Base-by-base conservation (phyloP, 2,329 filamentous ascomycete species). In the Onygena corvina region DNA sequence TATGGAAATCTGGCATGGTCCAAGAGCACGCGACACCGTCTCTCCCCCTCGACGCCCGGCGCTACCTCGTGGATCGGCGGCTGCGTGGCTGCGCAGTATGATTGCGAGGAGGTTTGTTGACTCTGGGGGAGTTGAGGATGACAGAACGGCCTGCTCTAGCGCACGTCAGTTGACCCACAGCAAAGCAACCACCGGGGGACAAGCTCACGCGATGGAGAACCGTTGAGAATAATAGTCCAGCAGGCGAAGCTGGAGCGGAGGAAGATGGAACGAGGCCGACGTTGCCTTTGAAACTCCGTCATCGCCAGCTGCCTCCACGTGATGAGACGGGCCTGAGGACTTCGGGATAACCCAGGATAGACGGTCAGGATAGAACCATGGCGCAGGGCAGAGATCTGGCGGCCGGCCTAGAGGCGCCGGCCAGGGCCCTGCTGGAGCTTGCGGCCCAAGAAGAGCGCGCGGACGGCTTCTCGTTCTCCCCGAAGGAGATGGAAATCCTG, bases 401-500 rank as follows among this genome's bases (percentile, higher is more conserved):
- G 50, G 57, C 63, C 59, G 60, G 63, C 54, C 58, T 66, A 52
- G 59, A 61, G 48, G 47, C 57, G 45, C 33, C 52, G 52, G 66
- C 69, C 58, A 54, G 58, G 40, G 60, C 59, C 34, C 60, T 70
- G 48, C 53, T 66, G 47, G 63, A 68, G 51, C 60, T 74, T 49
- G 64, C 54, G 1, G 25, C 71, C 7, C 42, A 16, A 42, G 62
- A 67, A 55, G 67, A 73, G 55, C 64, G 65, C 35, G 59, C 67
- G 51, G 70, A 74, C 64, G 65, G 66, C 51, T 71, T 80, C 31
- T 70, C 74, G 5, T 70, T 90, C 36, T 84, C 81, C 1, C 73
- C 78, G 30, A 73, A 77, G 52, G 86, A 93, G 65, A 69, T 74
- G 58, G 73, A 74, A 54, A 74, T 83, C 23, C 70, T 92, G 30